A percentile compares a stretch with the other conserved stretches of the same genome.
Evolutionary conservation across 129 eudicot species (phyloP).

Genomic region (Lactuca sativa): DNA sequence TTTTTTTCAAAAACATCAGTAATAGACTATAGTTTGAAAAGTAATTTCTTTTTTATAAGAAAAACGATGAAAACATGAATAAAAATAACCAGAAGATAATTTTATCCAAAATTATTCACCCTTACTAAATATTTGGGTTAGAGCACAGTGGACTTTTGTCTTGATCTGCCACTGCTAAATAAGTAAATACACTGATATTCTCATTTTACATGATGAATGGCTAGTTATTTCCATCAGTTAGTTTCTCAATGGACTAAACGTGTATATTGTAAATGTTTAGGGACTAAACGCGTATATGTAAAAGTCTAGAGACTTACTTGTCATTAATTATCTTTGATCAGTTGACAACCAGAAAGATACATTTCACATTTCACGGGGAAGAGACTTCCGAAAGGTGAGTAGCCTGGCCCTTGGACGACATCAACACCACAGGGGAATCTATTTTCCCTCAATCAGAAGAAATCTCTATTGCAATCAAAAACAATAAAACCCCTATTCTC

Average conservation of each 20-base stretch:
- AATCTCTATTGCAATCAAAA: slow-evolving; percentile 17
- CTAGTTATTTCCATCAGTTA: too few species aligned
- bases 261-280: not conserved
- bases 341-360: slow-evolving; percentile 1
- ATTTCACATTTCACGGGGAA: slow-evolving; percentile 6
- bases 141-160: too few species aligned
- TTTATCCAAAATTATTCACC: not conserved
- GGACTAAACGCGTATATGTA: slow-evolving; percentile 3
- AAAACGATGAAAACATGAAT: too few species aligned
- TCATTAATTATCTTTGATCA: not conserved
- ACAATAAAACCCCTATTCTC: slow-evolving; percentile 20
- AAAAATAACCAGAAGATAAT: not conserved
- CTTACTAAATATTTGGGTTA: too few species aligned
- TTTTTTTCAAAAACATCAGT: too few species aligned
- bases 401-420: slow-evolving; percentile 2
- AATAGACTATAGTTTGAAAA: too few species aligned
- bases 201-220: too few species aligned
- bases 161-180: too few species aligned
- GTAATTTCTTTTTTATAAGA: too few species aligned
- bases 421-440: slow-evolving; percentile 18
- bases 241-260: not conserved
- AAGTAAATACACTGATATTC: not conserved
- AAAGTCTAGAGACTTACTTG: slow-evolving; percentile 3
- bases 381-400: slow-evolving; percentile 21
- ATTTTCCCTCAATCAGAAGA: slow-evolving; percentile 18